Evolutionary conservation across 768 basidiomycete species (phyloP).

Genomic region (Trametes cingulata): DNA sequence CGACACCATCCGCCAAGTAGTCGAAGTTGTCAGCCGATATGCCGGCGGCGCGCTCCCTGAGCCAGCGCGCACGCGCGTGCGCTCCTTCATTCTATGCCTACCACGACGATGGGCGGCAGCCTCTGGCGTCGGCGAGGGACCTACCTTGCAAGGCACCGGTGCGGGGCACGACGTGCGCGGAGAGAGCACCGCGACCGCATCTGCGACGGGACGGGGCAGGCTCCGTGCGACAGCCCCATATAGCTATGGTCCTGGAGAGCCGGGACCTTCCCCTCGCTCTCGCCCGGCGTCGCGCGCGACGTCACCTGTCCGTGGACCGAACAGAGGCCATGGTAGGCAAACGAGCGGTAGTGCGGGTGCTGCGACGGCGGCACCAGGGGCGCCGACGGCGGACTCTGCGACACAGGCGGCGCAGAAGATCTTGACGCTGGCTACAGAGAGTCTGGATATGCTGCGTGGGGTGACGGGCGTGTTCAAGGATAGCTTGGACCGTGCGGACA

Average conservation of each 20-base stretch:
- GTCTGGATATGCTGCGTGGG: slow-evolving; percentile 88
- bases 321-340: slow-evolving; percentile 27
- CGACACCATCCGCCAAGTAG: slow-evolving; percentile 86
- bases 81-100: slow-evolving; percentile 76
- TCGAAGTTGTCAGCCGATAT: slow-evolving; percentile 83
- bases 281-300: slow-evolving; percentile 31
- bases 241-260: slow-evolving; percentile 32
- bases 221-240: slow-evolving; percentile 27
- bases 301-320: slow-evolving; percentile 27
- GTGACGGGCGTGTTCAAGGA: slow-evolving; percentile 89
- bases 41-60: slow-evolving; percentile 87
- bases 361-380: slow-evolving; percentile 16
- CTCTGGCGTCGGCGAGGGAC: slow-evolving; percentile 24
- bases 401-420: slow-evolving; percentile 78
- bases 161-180: slow-evolving; percentile 25
- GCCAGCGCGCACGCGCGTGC: slow-evolving; percentile 71
- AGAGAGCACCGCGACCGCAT: slow-evolving; percentile 30
- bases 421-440: slow-evolving; percentile 84
- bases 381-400: slow-evolving; percentile 53
- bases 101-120: slow-evolving; percentile 78
- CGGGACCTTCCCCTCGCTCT: slow-evolving; percentile 30
- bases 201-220: slow-evolving; percentile 1
- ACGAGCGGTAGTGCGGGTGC: slow-evolving; percentile 24
- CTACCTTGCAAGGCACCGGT: slow-evolving; percentile 2
- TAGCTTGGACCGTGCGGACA: slow-evolving; percentile 83